Conservation (phyloP, 1,284 basidiomycete species). For the Sanghuangporus weigelae region DNA sequence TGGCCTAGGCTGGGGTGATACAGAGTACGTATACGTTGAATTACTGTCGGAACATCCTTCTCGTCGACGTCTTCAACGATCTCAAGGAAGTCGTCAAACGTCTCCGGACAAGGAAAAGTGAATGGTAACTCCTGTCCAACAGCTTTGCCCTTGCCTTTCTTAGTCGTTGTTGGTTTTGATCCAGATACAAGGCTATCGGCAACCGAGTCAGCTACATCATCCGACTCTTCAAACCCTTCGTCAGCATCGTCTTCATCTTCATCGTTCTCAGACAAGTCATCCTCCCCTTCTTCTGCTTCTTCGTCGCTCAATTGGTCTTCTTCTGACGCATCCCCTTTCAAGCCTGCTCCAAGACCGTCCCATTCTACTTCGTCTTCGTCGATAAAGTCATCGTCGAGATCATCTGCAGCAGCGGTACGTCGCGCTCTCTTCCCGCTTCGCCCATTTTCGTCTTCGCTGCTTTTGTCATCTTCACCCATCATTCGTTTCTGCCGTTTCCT, state of each 20-base stretch:
- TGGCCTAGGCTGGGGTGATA: slow-evolving; percentile 88
- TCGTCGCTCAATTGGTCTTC: slow-evolving; percentile 25
- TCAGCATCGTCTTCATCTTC: slow-evolving; percentile 31
- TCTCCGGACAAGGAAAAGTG: slow-evolving; percentile 86
- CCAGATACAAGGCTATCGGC: slow-evolving; percentile 22
- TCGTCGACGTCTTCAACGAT: slow-evolving; percentile 71
- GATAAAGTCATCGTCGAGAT: slow-evolving; percentile 88
- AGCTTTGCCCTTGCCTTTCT: slow-evolving; percentile 19
- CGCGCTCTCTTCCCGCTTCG: slow-evolving; percentile 33
- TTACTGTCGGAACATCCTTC: slow-evolving; percentile 72
- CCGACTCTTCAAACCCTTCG: slow-evolving; percentile 26
- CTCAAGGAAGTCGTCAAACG: slow-evolving; percentile 85
- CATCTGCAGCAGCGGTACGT: slow-evolving; percentile 66
- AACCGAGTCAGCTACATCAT: slow-evolving; percentile 29
- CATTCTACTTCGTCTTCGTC: slow-evolving; percentile 43
- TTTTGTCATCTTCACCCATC: slow-evolving; percentile 71
- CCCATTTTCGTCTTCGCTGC: slow-evolving; percentile 50
- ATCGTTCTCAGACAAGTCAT: slow-evolving; percentile 29
- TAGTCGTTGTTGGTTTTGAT: slow-evolving; percentile 19
- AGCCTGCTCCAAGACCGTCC: slow-evolving; percentile 46
- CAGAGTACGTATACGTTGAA: slow-evolving; percentile 88
- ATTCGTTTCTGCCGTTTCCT: slow-evolving; percentile 76
- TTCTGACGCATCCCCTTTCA: slow-evolving; percentile 31
- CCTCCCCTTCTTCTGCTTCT: slow-evolving; percentile 30
- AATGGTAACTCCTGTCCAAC: slow-evolving; percentile 70